A percentile compares a stretch with the other conserved stretches of the same genome.
Conservation (phyloP, 257 asterid genomes). For the Solanum etuberosum region DNA sequence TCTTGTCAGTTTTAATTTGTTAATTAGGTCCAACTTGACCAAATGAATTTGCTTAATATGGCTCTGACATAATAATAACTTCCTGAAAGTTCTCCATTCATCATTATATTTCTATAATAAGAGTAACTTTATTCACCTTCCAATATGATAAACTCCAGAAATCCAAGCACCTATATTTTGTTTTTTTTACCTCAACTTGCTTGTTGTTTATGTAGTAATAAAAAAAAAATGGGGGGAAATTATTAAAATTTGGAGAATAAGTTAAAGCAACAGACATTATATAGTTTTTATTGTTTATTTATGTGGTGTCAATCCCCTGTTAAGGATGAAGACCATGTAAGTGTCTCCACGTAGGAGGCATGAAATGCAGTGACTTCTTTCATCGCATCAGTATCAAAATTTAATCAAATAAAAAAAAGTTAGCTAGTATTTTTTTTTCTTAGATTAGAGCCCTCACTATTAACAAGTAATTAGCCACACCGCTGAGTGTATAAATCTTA, state of each 20-base stretch:
- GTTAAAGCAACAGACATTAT: neutral
- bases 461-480: neutral
- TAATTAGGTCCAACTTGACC: neutral
- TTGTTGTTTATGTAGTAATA: neutral
- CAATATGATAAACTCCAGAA: neutral
- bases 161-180: neutral
- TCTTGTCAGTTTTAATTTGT: neutral
- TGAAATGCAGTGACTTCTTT: neutral
- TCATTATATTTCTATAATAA: neutral
- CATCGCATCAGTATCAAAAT: accelerated
- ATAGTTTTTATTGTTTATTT: neutral
- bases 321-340: neutral
- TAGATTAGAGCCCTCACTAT: neutral
- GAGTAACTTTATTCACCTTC: neutral
- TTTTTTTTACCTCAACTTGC: neutral
- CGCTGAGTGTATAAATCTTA: neutral
- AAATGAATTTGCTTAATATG: neutral
- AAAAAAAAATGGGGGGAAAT: neutral
- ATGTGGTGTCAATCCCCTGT: neutral
- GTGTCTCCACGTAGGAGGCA: neutral
- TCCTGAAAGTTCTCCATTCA: neutral
- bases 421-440: neutral
- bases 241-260: neutral
- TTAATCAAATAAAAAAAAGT: neutral
- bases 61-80: neutral